Percentiles rank a stretch among this genome's conserved stretches.
Conservation (phyloP, 2,329 filamentous ascomycete genomes). For the Aspergillus piperis region DNA sequence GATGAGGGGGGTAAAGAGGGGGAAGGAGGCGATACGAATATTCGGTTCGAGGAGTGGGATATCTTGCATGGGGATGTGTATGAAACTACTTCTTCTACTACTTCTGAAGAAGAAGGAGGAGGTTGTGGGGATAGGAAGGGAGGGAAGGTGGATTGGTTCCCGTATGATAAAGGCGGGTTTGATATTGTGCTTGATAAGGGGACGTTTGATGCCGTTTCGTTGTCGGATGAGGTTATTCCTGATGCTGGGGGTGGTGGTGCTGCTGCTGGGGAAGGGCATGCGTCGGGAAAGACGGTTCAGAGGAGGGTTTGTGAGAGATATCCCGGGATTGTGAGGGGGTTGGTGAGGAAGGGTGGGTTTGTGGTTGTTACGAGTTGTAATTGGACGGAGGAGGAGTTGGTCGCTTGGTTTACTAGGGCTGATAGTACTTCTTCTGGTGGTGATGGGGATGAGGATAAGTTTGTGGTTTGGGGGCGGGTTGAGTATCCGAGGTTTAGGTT, state of each 20-base stretch:
- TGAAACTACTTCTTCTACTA: constrained; percentile 14
- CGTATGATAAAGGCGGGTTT: constrained; percentile 59
- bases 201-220: constrained; percentile 90
- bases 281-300: constrained; percentile 33
- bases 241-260: constrained; percentile 2
- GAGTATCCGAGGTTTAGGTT: constrained; percentile 87
- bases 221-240: constrained; percentile 48
- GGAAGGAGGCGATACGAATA: constrained; percentile 21
- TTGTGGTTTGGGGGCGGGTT: constrained; percentile 67
- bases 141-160: constrained; percentile 41
- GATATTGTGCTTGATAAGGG: constrained; percentile 97
- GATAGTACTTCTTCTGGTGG: constrained; percentile 19
- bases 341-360: constrained; percentile 71
- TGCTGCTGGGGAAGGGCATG: constrained; percentile 3
- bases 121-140: too few species aligned
- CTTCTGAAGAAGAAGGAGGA: too few species aligned
- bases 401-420: constrained; percentile 68
- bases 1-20: constrained; percentile 28
- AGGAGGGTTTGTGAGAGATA: constrained; percentile 74
- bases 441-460: constrained; percentile 37
- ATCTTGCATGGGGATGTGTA: constrained; percentile 48
- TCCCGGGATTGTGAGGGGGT: constrained; percentile 63
- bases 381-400: constrained; percentile 90
- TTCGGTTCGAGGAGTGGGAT: constrained; percentile 65
- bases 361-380: constrained; percentile 94